Evolutionary conservation across 2,329 filamentous ascomycete genomes (phyloP).

Genomic region (Dryadomyces quercus-mongolicae): DNA sequence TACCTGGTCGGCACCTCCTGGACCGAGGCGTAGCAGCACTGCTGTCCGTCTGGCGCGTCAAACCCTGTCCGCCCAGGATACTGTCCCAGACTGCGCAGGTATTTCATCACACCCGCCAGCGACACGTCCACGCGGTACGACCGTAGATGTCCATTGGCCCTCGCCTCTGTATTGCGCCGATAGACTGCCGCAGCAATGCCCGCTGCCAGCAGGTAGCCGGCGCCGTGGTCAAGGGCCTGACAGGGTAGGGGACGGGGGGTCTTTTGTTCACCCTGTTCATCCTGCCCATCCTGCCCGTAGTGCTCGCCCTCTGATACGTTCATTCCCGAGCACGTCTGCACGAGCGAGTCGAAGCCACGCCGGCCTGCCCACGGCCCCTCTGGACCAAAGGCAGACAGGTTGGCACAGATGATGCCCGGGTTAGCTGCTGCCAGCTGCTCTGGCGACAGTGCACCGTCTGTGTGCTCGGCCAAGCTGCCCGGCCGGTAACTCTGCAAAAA

Average conservation of each 20-base stretch:
- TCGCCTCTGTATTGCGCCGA: conserved; percentile 28
- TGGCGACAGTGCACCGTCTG: not conserved
- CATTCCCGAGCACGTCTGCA: conserved; percentile 3
- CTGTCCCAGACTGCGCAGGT: conserved; percentile 41
- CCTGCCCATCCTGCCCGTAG: conserved; percentile 12
- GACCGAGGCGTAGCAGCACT: conserved; percentile 18
- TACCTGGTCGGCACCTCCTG: conserved; percentile 16
- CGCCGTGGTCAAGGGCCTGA: conserved; percentile 39
- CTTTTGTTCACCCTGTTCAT: no score
- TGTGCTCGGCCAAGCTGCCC: conserved; percentile 11
- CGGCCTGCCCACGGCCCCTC: conserved; percentile 17
- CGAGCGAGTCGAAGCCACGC: conserved; percentile 3
- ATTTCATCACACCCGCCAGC: conserved; percentile 42
- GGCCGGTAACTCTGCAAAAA: conserved; percentile 40
- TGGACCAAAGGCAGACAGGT: conserved; percentile 39
- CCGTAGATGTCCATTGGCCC: conserved; percentile 14
- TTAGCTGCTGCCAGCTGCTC: conserved; percentile 15
- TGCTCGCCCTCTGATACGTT: not conserved
- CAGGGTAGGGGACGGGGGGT: conserved; percentile 20
- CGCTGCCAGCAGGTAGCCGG: conserved; percentile 41
- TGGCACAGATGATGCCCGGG: conserved; percentile 35
- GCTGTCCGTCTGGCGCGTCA: no score
- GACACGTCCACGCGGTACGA: conserved; percentile 40
- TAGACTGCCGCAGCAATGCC: conserved; percentile 40
- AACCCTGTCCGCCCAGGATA: conserved; percentile 32